Evolutionary conservation across 805 yeast species (phyloP).

Genomic region (Spathaspora passalidarum): DNA sequence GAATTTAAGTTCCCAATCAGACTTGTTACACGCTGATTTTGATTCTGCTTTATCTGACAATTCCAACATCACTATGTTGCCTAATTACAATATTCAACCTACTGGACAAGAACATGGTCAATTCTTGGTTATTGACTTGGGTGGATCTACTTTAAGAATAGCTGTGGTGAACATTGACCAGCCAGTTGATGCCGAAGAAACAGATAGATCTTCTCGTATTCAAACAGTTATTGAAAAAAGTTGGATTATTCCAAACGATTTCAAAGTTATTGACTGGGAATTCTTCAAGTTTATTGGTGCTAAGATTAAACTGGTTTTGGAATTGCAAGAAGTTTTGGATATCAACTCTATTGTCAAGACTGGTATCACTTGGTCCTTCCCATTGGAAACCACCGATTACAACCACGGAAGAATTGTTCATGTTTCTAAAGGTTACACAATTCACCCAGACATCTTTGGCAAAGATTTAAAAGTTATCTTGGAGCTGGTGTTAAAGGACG

Average conservation of each 20-base stretch:
- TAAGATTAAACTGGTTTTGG: slow-evolving; percentile 24
- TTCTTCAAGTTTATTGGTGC: slow-evolving; percentile 45
- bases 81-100: slow-evolving; percentile 36
- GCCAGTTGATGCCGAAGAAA: slow-evolving; percentile 6
- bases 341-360: slow-evolving; percentile 22
- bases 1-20: slow-evolving; percentile 14
- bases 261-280: slow-evolving; percentile 35
- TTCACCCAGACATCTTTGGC: slow-evolving; percentile 41
- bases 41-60: slow-evolving; percentile 25
- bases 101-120: slow-evolving; percentile 36
- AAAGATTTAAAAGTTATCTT: slow-evolving; percentile 42
- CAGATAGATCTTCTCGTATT: slow-evolving; percentile 21
- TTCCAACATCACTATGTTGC: slow-evolving; percentile 36
- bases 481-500: slow-evolving; percentile 24
- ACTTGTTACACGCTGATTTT: slow-evolving; percentile 20
- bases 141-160: slow-evolving; percentile 53
- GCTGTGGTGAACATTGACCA: slow-evolving; percentile 34
- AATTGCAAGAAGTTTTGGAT: slow-evolving; percentile 15
- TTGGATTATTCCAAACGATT: slow-evolving; percentile 37
- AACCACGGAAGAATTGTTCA: slow-evolving; percentile 45
- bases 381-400: slow-evolving; percentile 40
- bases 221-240: slow-evolving; percentile 26
- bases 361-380: slow-evolving; percentile 60
- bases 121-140: slow-evolving; percentile 50
- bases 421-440: slow-evolving; percentile 61